Percentiles rank a stretch among this genome's conserved stretches.
Evolutionary conservation across 2,329 filamentous ascomycete genomes (phyloP).

Genomic region (Claviceps monticola): DNA sequence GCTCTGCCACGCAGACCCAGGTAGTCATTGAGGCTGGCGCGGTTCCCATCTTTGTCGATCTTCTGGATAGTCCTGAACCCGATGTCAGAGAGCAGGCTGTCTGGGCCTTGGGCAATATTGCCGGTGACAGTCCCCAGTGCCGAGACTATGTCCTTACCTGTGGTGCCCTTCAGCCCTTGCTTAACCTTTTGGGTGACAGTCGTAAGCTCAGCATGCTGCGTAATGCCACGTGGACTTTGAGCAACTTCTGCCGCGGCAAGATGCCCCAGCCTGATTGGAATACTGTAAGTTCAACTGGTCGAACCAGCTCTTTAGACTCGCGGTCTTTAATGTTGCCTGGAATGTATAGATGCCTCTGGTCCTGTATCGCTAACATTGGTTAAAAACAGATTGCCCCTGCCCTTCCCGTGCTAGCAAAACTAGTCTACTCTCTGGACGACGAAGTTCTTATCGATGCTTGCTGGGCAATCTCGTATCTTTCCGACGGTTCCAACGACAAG

Average conservation of each 20-base stretch:
- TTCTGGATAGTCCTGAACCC: conserved; percentile 87
- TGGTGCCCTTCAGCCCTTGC: conserved; percentile 79
- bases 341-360: no score
- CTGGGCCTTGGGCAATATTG: conserved; percentile 97
- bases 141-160: conserved; percentile 90
- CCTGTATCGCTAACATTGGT: no score
- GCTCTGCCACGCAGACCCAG: conserved; percentile 92
- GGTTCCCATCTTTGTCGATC: conserved; percentile 95
- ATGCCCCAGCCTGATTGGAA: conserved; percentile 97
- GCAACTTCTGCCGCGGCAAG: conserved; percentile 99
- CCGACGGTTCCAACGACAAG: conserved; percentile 96
- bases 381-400: conserved; percentile 69
- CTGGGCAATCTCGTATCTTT: conserved; percentile 98
- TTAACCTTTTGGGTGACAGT: conserved; percentile 85
- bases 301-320: background rate
- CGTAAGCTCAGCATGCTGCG: conserved; percentile 98
- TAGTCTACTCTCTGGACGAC: conserved; percentile 96
- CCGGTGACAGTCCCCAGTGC: conserved; percentile 93
- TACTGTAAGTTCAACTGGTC: conserved; percentile 47
- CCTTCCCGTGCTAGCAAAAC: conserved; percentile 86
- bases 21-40: conserved; percentile 97
- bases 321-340: no score
- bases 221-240: conserved; percentile 97
- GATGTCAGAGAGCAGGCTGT: conserved; percentile 97
- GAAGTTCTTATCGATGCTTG: conserved; percentile 97